Conservation (phyloP, 2,329 filamentous ascomycete species). For the Endothia cerciana region DNA sequence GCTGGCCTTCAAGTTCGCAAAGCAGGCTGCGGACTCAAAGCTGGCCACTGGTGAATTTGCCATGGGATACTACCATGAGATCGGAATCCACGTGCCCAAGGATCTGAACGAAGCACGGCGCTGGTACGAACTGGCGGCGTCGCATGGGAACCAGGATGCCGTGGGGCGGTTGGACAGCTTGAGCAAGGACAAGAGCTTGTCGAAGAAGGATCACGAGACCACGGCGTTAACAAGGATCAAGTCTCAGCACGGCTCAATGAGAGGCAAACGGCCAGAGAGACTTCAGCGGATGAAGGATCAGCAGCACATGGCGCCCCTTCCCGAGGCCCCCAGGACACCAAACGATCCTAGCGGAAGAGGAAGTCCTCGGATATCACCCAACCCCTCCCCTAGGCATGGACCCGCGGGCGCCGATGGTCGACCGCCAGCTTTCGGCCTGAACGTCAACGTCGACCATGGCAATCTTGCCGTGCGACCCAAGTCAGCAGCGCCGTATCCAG, state of each 20-base stretch:
- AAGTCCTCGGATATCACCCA: slow-evolving; percentile 41
- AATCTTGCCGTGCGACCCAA: slow-evolving; percentile 48
- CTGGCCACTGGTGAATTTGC: slow-evolving; percentile 93
- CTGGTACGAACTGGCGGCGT: slow-evolving; percentile 90
- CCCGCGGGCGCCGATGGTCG: slow-evolving; percentile 46
- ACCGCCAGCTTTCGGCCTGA: slow-evolving; percentile 51
- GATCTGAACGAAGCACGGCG: slow-evolving; percentile 79
- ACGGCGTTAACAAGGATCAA: slow-evolving; percentile 88
- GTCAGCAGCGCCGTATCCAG: slow-evolving; percentile 70
- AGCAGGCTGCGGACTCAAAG: slow-evolving; percentile 80
- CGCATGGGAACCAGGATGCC: slow-evolving; percentile 91
- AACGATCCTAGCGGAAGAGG: slow-evolving; percentile 29
- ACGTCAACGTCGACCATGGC: slow-evolving; percentile 50
- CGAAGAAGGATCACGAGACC: slow-evolving; percentile 90
- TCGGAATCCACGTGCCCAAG: slow-evolving; percentile 88
- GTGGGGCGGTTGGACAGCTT: slow-evolving; percentile 81
- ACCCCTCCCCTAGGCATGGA: slow-evolving; percentile 46
- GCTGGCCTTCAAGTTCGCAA: slow-evolving; percentile 87
- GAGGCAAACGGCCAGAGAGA: slow-evolving; percentile 63
- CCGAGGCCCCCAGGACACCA: slow-evolving; percentile 26
- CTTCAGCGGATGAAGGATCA: slow-evolving; percentile 45
- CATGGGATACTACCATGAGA: slow-evolving; percentile 96
- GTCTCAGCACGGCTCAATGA: slow-evolving; percentile 73
- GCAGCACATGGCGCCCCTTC: slow-evolving; percentile 29
- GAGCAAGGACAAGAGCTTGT: slow-evolving; percentile 79